phyloP scores from a whole-genome alignment of 2,329 filamentous ascomycete genomes.

The Paramyrothecium roridum region DNA sequence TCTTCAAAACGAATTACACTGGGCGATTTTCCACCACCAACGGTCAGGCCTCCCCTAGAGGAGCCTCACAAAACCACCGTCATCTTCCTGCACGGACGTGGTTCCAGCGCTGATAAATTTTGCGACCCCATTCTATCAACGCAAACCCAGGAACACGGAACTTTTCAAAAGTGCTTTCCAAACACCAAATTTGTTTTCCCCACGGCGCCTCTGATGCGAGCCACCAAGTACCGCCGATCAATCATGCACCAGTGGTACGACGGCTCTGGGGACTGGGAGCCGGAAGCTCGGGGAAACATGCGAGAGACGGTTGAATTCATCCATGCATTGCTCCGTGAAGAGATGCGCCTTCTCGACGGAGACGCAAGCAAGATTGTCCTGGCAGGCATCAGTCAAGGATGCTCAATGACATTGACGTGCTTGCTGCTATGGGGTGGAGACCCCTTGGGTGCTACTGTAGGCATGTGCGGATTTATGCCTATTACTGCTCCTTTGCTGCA shows the following conservation, averaged over 20 bases:
- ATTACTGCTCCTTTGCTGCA: conserved; percentile 28
- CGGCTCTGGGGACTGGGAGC: conserved; percentile 31
- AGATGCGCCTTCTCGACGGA: conserved; percentile 28
- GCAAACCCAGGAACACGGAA: conserved; percentile 10
- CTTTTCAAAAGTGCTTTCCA: conserved; percentile 31
- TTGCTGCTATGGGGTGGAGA: conserved; percentile 40
- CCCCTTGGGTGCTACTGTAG: conserved; percentile 32
- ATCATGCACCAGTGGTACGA: conserved; percentile 33
- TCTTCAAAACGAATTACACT: conserved; percentile 4
- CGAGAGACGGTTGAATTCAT: conserved; percentile 37
- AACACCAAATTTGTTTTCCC: conserved; percentile 49
- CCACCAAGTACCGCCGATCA: conserved; percentile 26
- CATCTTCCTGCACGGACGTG: conserved; percentile 47
- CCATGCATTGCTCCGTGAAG: conserved; percentile 30
- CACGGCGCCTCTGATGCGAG: conserved; percentile 35
- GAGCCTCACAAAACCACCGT: conserved; percentile 38
- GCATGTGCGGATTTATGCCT: conserved; percentile 45
- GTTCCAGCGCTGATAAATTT: conserved; percentile 38
- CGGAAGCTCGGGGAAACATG: conserved; percentile 28
- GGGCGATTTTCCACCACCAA: conserved; percentile 18
- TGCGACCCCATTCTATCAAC: conserved; percentile 31
- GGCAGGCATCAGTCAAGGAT: conserved; percentile 52
- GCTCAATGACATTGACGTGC: conserved; percentile 40
- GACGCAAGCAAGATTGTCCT: conserved; percentile 39
- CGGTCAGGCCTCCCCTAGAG: conserved; percentile 15